Conservation (phyloP, 164 flowering plant genomes). For the Chimonanthus salicifolius region DNA sequence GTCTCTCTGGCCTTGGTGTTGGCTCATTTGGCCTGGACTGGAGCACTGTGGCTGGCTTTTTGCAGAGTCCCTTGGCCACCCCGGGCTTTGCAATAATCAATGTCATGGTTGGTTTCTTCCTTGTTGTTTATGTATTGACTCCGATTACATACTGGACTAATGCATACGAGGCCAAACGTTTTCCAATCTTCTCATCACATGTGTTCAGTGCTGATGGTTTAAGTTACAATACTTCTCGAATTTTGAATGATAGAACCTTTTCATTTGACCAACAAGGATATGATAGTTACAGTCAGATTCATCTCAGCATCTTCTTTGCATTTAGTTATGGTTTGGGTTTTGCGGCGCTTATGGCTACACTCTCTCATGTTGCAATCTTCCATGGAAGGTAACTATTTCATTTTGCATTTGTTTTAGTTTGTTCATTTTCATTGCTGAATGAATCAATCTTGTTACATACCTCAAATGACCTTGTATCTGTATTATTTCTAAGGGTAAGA, state of each 20-base stretch:
- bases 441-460: too few species aligned
- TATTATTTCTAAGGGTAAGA: too few species aligned
- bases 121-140: constrained; percentile 28
- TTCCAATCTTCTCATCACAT: constrained; percentile 47
- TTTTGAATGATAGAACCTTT: constrained; percentile 27
- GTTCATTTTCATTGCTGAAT: not conserved
- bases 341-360: constrained; percentile 42
- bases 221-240: constrained; percentile 28
- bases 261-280: constrained; percentile 30
- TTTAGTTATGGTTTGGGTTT: constrained; percentile 44
- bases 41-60: constrained; percentile 41
- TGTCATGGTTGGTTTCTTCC: constrained; percentile 31
- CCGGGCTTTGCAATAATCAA: constrained; percentile 49
- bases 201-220: constrained; percentile 33
- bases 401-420: too few species aligned
- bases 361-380: constrained; percentile 61
- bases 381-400: constrained; percentile 21
- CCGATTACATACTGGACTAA: constrained; percentile 57
- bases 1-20: constrained; percentile 45
- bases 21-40: constrained; percentile 61
- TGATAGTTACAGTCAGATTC: constrained; percentile 35
- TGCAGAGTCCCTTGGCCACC: constrained; percentile 49
- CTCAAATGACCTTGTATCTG: too few species aligned
- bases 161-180: constrained; percentile 36
- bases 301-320: constrained; percentile 43